Conservation (phyloP, 768 basidiomycete genomes). For the Auriscalpium vulgare region DNA sequence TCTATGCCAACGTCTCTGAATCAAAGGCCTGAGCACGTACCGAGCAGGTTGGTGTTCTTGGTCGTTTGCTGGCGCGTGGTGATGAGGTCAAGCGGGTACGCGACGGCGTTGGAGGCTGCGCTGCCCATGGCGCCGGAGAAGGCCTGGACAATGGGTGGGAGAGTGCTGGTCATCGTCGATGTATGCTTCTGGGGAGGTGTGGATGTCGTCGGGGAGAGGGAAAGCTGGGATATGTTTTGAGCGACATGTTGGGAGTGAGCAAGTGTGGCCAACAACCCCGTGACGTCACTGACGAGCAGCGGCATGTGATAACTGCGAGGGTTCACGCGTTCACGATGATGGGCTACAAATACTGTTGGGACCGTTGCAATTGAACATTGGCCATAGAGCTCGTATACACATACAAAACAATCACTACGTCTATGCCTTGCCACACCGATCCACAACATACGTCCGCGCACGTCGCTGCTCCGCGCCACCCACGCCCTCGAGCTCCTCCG, state of each 20-base stretch:
- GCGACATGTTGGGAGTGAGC: no score
- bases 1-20: background rate
- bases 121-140: slow-evolving; percentile 50
- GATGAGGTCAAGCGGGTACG: slow-evolving; percentile 54
- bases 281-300: no score
- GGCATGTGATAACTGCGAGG: no score
- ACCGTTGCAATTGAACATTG: no score
- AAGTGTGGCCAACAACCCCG: no score
- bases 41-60: slow-evolving; percentile 13
- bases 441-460: slow-evolving; percentile 68
- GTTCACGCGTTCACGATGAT: no score
- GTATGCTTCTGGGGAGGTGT: background rate
- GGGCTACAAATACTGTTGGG: no score
- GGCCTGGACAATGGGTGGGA: slow-evolving; percentile 55
- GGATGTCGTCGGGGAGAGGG: background rate
- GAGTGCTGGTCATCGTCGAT: slow-evolving; percentile 41
- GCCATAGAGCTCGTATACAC: no score
- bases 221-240: background rate
- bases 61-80: slow-evolving; percentile 37
- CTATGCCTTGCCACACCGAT: slow-evolving; percentile 58
- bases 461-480: slow-evolving; percentile 84
- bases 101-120: slow-evolving; percentile 42
- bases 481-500: slow-evolving; percentile 85
- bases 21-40: slow-evolving; percentile 1
- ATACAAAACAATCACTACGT: background rate